Evolutionary conservation across 441 rosid species (phyloP).

Genomic region (Codiaeum variegatum): DNA sequence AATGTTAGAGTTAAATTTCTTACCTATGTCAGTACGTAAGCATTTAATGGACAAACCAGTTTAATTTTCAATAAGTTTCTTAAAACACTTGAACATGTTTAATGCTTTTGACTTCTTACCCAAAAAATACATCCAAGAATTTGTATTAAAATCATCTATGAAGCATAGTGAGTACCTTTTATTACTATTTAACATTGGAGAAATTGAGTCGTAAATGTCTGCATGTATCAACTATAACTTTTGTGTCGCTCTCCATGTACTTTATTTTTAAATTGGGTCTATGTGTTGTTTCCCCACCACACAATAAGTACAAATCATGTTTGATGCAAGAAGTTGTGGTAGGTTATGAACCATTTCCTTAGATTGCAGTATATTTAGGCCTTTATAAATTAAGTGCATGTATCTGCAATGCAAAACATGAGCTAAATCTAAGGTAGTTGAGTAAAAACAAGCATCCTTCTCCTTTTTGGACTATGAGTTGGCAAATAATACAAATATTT

Average conservation of each 20-base stretch:
- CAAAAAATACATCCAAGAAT: background rate
- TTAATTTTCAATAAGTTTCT: too few relatives aligned
- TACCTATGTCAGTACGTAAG: too few relatives aligned
- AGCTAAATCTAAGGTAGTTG: too few relatives aligned
- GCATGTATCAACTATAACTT: background rate
- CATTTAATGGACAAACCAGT: too few relatives aligned
- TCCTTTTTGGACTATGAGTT: too few relatives aligned
- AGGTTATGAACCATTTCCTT: background rate
- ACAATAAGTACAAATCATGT: background rate
- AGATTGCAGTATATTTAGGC: background rate
- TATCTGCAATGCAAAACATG: too few relatives aligned
- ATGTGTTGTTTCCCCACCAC: background rate
- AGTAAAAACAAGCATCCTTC: too few relatives aligned
- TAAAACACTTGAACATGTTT: too few relatives aligned
- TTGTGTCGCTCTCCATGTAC: background rate
- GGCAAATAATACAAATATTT: too few relatives aligned
- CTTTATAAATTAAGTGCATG: background rate
- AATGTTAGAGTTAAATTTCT: too few relatives aligned
- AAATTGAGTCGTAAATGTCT: background rate
- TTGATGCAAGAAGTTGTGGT: background rate
- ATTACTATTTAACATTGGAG: background rate
- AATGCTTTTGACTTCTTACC: background rate
- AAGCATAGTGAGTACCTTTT: constrained; percentile 4
- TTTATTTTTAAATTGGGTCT: background rate
- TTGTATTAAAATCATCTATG: background rate